phyloP scores from a whole-genome alignment of 768 basidiomycete species.

The Crepidotus variabilis region DNA sequence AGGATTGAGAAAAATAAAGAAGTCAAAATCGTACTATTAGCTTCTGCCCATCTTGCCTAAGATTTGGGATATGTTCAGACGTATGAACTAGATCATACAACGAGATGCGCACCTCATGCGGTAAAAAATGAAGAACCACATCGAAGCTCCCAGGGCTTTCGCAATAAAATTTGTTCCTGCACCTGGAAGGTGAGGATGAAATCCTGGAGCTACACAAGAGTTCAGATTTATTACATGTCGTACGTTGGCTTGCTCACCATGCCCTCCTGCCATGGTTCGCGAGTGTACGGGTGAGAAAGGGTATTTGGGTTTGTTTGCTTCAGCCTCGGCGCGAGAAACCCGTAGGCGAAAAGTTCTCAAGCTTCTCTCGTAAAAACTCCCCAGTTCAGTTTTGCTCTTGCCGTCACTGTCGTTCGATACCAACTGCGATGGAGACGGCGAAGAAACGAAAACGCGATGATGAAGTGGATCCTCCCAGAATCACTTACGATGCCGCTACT shows the following conservation, averaged over 20 bases:
- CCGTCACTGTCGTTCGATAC: constrained; percentile 2
- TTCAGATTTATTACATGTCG: not conserved
- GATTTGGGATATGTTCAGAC: not conserved
- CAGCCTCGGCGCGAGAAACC: constrained; percentile 14
- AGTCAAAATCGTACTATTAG: constrained; percentile 49
- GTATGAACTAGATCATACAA: constrained; percentile 1
- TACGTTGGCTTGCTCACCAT: constrained; percentile 23
- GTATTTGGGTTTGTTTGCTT: constrained; percentile 34
- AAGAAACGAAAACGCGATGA: constrained; percentile 41
- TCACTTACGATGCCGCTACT: constrained; percentile 39
- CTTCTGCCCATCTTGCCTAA: constrained; percentile 74
- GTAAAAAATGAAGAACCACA: constrained; percentile 99
- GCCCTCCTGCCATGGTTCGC: constrained; percentile 39
- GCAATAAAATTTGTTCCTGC: constrained; percentile 73
- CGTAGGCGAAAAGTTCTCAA: constrained; percentile 6
- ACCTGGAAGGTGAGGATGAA: constrained; percentile 84
- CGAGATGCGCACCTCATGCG: constrained; percentile 69
- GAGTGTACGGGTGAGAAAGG: constrained; percentile 14
- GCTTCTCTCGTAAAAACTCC: constrained; percentile 6
- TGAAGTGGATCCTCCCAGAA: constrained; percentile 28
- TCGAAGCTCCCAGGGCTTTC: constrained; percentile 84
- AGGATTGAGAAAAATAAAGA: not conserved
- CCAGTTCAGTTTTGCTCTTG: constrained; percentile 5
- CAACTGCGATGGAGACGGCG: constrained; percentile 29
- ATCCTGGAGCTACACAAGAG: constrained; percentile 59